Evolutionary conservation across 768 basidiomycete genomes (phyloP).

Genomic region (Leccinum uliginosum): DNA sequence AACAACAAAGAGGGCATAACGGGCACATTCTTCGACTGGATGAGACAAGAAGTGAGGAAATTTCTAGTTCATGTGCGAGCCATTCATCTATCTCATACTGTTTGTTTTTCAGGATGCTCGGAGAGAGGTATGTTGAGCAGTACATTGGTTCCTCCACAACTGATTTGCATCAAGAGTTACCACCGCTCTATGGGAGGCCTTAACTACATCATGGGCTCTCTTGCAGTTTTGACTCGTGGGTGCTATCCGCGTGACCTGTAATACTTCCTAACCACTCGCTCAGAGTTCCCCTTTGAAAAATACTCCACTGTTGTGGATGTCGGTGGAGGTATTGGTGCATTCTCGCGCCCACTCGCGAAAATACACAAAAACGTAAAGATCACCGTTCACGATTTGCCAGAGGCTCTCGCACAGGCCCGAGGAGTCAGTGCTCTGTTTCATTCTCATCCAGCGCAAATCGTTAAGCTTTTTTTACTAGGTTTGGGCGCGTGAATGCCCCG

Average conservation of each 20-base stretch:
- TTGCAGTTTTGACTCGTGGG: slow-evolving; percentile 21
- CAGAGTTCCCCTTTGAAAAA: slow-evolving; percentile 31
- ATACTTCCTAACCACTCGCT: background rate
- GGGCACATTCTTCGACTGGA: slow-evolving; percentile 24
- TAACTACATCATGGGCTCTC: slow-evolving; percentile 21
- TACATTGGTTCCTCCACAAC: background rate
- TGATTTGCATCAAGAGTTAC: slow-evolving; percentile 13
- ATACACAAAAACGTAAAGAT: slow-evolving; percentile 29
- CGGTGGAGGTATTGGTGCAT: slow-evolving; percentile 32
- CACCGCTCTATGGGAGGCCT: slow-evolving; percentile 25
- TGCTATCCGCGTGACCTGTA: background rate
- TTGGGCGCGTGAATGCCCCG: slow-evolving; percentile 24
- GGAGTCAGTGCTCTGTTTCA: slow-evolving; percentile 1
- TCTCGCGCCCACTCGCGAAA: slow-evolving; percentile 28
- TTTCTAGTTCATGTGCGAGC: background rate
- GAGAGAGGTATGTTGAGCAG: slow-evolving; percentile 15
- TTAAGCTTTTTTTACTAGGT: slow-evolving; percentile 12
- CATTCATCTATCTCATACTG: background rate
- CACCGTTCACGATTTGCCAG: slow-evolving; percentile 30
- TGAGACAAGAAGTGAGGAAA: slow-evolving; percentile 20
- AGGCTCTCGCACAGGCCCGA: slow-evolving; percentile 20
- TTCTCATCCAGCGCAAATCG: background rate
- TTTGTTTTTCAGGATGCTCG: slow-evolving; percentile 11
- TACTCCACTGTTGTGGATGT: slow-evolving; percentile 32
- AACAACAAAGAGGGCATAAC: slow-evolving; percentile 15